phyloP scores from a whole-genome alignment of 2,329 filamentous ascomycete species.

The Berkeleyomyces basicola region DNA sequence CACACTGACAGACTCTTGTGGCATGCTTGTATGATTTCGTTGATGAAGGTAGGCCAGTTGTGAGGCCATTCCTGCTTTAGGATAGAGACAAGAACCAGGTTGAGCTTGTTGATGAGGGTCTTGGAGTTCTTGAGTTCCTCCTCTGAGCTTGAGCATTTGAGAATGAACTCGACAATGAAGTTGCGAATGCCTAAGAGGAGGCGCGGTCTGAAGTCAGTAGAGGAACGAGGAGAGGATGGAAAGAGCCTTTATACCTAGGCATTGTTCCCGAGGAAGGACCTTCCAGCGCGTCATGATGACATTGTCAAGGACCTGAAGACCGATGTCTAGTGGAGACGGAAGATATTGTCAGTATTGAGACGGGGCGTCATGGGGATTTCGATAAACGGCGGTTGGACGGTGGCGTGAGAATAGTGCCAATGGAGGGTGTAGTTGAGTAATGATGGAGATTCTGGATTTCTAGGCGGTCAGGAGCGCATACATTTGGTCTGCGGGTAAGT shows the following conservation, averaged over 20 bases:
- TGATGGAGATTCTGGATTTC: background rate
- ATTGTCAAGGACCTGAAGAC: conserved; percentile 90
- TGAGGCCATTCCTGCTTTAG: conserved; percentile 99
- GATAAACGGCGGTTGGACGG: background rate
- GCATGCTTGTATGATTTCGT: conserved; percentile 95
- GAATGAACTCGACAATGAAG: conserved; percentile 97
- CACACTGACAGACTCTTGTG: conserved; percentile 92
- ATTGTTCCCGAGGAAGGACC: conserved; percentile 88
- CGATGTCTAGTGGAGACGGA: conserved; percentile 48
- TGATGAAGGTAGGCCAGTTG: conserved; percentile 99
- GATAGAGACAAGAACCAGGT: conserved; percentile 90
- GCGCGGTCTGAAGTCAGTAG: conserved; percentile 5
- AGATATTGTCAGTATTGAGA: conserved; percentile 1
- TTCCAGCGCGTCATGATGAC: conserved; percentile 99
- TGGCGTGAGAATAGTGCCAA: background rate
- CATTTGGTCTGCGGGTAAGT: conserved; percentile 94
- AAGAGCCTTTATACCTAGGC: conserved; percentile 44
- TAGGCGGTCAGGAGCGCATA: conserved; percentile 28
- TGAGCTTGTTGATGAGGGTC: conserved; percentile 92
- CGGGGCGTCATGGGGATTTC: background rate
- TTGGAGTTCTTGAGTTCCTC: conserved; percentile 72
- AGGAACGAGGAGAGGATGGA: background rate
- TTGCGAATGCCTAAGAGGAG: conserved; percentile 68
- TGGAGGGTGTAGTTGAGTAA: background rate
- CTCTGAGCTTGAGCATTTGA: conserved; percentile 79